phyloP scores from a whole-genome alignment of 139 green algal species.

The Deuterostichococcus epilithicus region DNA sequence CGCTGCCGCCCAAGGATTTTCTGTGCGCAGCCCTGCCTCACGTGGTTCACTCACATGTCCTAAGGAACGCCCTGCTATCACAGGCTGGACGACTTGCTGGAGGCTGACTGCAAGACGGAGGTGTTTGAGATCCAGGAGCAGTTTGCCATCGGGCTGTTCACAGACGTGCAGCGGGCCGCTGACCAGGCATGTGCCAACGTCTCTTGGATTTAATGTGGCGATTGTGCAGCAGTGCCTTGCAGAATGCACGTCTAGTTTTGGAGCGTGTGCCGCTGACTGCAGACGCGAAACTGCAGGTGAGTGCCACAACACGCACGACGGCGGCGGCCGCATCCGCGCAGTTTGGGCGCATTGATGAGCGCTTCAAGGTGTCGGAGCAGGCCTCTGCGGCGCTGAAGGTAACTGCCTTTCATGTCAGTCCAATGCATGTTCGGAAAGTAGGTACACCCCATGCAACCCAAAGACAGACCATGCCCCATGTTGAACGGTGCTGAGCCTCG shows the following conservation, averaged over 20 bases:
- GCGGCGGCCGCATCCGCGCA: not conserved
- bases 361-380: not conserved
- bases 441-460: no score
- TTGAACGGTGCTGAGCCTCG: no score
- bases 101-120: constrained; percentile 31
- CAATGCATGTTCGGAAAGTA: no score
- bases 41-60: not conserved
- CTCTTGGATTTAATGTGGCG: no score
- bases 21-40: not conserved
- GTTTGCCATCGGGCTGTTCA: constrained; percentile 41
- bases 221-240: no score
- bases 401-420: no score
- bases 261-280: no score
- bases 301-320: not conserved
- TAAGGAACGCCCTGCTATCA: not conserved
- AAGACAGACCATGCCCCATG: no score
- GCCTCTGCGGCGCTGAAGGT: not conserved
- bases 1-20: no score
- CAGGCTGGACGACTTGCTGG: constrained; percentile 48
- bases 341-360: not conserved
- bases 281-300: not conserved
- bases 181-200: not conserved
- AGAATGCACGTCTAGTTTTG: no score
- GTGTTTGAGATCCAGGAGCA: constrained; percentile 50
- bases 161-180: constrained; percentile 11